phyloP scores from a whole-genome alignment of 1,139 yeast species.

The Suhomyces anneliseae region DNA sequence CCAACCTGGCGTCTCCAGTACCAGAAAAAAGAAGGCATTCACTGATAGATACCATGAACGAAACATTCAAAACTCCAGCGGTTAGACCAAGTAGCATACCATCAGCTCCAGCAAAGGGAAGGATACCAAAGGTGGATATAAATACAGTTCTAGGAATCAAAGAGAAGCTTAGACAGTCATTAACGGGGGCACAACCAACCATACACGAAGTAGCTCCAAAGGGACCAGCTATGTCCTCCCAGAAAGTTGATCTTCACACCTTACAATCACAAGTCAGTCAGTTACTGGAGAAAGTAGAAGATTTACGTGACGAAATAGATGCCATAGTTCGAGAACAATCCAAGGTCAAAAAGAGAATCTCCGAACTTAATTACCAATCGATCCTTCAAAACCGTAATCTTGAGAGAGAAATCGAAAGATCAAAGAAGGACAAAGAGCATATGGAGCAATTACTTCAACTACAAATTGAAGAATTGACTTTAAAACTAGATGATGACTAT shows the following conservation, averaged over 20 bases:
- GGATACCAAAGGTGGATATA: slow-evolving; percentile 6
- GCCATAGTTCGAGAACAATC: slow-evolving; percentile 13
- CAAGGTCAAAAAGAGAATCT: slow-evolving; percentile 9
- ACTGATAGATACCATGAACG: neutral
- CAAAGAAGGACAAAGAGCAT: slow-evolving; percentile 10
- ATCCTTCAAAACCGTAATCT: slow-evolving; percentile 9
- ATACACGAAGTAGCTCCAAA: neutral
- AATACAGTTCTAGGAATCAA: slow-evolving; percentile 12
- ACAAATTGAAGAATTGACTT: slow-evolving; percentile 13
- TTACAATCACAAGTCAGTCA: slow-evolving; percentile 5
- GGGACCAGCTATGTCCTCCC: neutral
- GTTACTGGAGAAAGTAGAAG: slow-evolving; percentile 9
- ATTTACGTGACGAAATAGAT: slow-evolving; percentile 14
- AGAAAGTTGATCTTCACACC: neutral
- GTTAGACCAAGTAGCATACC: slow-evolving; percentile 9
- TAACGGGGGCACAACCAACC: neutral
- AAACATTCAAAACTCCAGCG: neutral
- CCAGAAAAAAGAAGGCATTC: slow-evolving; percentile 6
- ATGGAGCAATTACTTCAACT: slow-evolving; percentile 14
- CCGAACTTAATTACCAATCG: slow-evolving; percentile 9
- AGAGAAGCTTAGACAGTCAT: slow-evolving; percentile 5
- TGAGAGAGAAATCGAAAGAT: slow-evolving; percentile 12
- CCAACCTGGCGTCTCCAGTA: slow-evolving; percentile 2
- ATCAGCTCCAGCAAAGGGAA: slow-evolving; percentile 3
- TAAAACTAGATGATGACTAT: slow-evolving; percentile 26